A percentile compares a stretch with the other conserved stretches of the same genome.
phyloP scores from a whole-genome alignment of 305 asterid genomes.

The Rubia tinctorum region DNA sequence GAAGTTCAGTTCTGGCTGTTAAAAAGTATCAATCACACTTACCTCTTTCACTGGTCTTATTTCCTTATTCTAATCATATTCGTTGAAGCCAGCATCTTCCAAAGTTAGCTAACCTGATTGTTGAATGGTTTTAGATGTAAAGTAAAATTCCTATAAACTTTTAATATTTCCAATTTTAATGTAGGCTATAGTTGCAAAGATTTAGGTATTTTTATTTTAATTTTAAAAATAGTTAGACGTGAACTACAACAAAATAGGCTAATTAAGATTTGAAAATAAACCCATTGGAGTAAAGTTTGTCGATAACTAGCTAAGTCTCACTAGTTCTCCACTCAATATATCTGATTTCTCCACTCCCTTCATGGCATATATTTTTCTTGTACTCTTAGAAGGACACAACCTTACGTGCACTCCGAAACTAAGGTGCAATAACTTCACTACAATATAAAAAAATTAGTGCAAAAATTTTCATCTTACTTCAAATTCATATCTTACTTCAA shows the following conservation, averaged over 20 bases:
- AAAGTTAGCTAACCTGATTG: no score
- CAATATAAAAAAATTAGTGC: not conserved
- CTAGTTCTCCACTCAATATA: constrained; percentile 96
- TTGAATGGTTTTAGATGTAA: no score
- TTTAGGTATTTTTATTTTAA: no score
- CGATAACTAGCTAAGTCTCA: constrained; percentile 27
- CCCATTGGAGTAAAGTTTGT: not conserved
- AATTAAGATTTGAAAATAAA: not conserved
- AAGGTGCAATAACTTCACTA: constrained; percentile 8
- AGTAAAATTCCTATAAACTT: no score
- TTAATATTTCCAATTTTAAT: no score
- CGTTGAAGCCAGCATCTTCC: no score
- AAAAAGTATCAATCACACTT: no score
- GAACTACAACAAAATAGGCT: not conserved
- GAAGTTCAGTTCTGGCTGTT: no score
- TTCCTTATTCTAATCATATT: no score
- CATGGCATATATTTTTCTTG: constrained; percentile 89
- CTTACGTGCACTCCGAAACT: constrained; percentile 60
- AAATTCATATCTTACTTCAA: no score
- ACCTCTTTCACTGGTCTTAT: no score
- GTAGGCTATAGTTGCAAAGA: no score
- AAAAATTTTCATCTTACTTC: not conserved
- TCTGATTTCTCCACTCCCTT: constrained; percentile 87
- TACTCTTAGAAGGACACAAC: constrained; percentile 69
- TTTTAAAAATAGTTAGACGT: not conserved